phyloP scores from a whole-genome alignment of 306 rosid species.

The Cyamopsis tetragonoloba region DNA sequence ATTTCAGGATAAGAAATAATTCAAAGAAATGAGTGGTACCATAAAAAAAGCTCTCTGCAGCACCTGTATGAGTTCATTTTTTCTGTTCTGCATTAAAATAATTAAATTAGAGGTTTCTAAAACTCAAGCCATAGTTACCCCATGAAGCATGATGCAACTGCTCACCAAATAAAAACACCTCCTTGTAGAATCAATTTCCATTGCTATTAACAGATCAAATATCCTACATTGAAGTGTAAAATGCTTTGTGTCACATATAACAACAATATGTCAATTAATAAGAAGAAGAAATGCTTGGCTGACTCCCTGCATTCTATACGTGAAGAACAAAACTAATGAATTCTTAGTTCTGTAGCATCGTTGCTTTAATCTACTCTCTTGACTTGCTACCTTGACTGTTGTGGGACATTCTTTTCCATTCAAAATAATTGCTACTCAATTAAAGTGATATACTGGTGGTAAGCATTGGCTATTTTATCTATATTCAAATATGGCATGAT shows the following conservation, averaged over 20 bases:
- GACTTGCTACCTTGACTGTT: neutral
- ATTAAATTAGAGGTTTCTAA: slow-evolving; percentile 8
- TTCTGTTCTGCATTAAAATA: neutral
- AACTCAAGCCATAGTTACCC: neutral
- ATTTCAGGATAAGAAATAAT: neutral
- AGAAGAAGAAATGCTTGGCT: neutral
- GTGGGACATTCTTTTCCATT: neutral
- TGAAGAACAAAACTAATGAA: neutral
- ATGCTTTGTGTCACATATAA: slow-evolving; percentile 6
- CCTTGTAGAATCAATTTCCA: slow-evolving; percentile 9
- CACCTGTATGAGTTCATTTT: neutral
- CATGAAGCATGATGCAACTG: neutral
- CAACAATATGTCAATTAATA: neutral
- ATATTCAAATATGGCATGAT: neutral
- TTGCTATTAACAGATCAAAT: slow-evolving; percentile 9
- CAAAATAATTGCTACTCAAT: slow-evolving; percentile 14
- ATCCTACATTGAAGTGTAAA: neutral
- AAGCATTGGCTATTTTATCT: neutral
- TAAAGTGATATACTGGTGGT: neutral
- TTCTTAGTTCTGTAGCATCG: slow-evolving; percentile 8
- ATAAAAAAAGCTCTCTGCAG: neutral
- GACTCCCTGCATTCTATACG: neutral
- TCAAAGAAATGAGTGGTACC: neutral
- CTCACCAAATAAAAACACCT: neutral
- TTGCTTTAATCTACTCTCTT: neutral